Evolutionary conservation across 441 rosid species (phyloP).

Genomic region (Isatis lusitanica): DNA sequence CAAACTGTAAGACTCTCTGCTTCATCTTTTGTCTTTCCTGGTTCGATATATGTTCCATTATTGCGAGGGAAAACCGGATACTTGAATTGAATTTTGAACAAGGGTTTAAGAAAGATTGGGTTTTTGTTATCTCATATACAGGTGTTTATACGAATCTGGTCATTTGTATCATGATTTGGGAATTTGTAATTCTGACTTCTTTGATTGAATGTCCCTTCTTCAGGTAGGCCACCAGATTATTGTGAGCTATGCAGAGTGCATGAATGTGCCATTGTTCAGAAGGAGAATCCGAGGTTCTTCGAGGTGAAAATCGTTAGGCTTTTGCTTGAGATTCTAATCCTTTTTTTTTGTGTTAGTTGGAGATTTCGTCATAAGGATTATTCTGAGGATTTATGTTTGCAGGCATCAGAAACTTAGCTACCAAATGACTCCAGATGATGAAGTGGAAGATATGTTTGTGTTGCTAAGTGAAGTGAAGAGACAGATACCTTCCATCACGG

Average conservation of each 20-base stretch:
- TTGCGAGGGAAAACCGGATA: background rate
- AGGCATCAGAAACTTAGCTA: conserved; percentile 82
- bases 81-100: background rate
- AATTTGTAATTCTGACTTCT: conserved; percentile 12
- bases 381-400: conserved; percentile 18
- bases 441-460: conserved; percentile 95
- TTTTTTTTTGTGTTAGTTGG: background rate
- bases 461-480: conserved; percentile 77
- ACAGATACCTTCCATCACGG: conserved; percentile 75
- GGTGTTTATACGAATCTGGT: conserved; percentile 10
- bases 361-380: background rate
- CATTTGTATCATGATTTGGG: background rate
- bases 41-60: background rate
- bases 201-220: conserved; percentile 6
- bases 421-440: conserved; percentile 75
- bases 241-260: conserved; percentile 85
- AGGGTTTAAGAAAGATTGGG: background rate
- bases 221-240: conserved; percentile 96
- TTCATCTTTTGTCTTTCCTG: background rate
- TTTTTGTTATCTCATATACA: background rate
- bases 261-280: conserved; percentile 85
- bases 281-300: conserved; percentile 83
- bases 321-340: conserved; percentile 11
- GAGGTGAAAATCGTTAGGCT: conserved; percentile 53
- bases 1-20: conserved; percentile 67